Evolutionary conservation across 2,329 filamentous ascomycete species (phyloP), one percentile per base, ranked within the genome.

Genomic region (Epichloe typhina): DNA sequence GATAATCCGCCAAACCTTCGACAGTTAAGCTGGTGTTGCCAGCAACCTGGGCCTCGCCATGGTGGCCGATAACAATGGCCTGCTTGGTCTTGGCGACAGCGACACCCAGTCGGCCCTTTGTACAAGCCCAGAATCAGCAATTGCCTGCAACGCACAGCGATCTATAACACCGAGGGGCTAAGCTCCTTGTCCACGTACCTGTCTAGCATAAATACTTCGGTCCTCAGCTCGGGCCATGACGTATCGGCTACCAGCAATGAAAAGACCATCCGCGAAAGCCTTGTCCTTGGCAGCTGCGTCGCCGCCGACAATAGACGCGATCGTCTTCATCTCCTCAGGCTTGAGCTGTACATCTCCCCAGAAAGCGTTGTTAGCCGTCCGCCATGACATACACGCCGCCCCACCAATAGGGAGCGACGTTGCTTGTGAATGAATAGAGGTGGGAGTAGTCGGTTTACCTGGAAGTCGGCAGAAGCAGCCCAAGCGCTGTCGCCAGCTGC

Each of bases 21-120:
- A 95, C 86, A 47, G 86, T 87, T 66, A 79, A 79, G 61, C 83
- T 83, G 56, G 88, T 83, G 67, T 84, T 83, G 65, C 87, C 83
- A 49, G 86, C 86, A 66, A 86, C 76, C 59, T 83, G 72, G 55
- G 68, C 67, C 67, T 95, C 88, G 58, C 75, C 76, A 76, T 97
- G 88, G 75, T 95, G 88, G 59, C 82, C 86, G 66, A 98, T 72
- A 65, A 98, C 80, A 67, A 97, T 83, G 59, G 89, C 88, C 72
- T 94, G 84, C 63, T 77, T 83, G 62, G 91, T 94, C 77, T 94
- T 95, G 70, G 83, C 83, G 61, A 93, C 80, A 64, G 84, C 76
- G 62, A 95, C 71, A 58, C 93, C 93, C 65, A 84, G 80, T 66
- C 84, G 87, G 61, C 86, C 88, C 75, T 79, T 56, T 55, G 7